Base-by-base conservation (phyloP, 169 alveolate genomes). In the Eimeria falciformis region DNA sequence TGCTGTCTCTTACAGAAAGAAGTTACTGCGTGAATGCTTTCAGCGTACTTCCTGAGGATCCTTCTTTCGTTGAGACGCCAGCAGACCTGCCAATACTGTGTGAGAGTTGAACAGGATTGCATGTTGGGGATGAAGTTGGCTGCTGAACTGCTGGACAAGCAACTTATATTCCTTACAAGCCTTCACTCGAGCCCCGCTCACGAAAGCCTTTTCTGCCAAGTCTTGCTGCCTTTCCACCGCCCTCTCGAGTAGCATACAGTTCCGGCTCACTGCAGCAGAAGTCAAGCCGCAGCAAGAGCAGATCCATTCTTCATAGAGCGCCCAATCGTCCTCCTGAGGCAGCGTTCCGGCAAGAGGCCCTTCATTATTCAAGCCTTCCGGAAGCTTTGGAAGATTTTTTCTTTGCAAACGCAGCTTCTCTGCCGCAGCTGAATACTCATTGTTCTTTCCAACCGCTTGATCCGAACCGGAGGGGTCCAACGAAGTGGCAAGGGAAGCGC, bases 41-140 rank as follows among this genome's bases (percentile, higher is more conserved):
- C 40, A 2, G 40, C 40, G 40, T 33, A 33, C 40, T 33, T 33
- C 40, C 40, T 33, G 40, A 33, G 40, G 40, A 78, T 95, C 94
- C 78, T 95, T 92, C 17, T 96, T 96, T 45, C 96, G 95, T 65
- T 95, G 91, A 69, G 92, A 62, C 82, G 94, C 94, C 75, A 94
- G 91, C 23, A 97, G 85, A 17, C 98, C 98, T 1, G 98, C 98
- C 29, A 96, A 95, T 33, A 97, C 53, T 17, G 96, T 93, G 66
- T 96, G 82, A 2, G 97, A 94, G 88, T 97, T 97, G 92, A 96
- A 97, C 65, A 97, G 56, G 23, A 96, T 78, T 47, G 96, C 95
- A 92, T 97, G 98, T 58, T 96, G 95, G n/a, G 96, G 96, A 92
- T 97, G 98, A n/a, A 96, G 91, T 9, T 94, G 58, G 46, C 96